phyloP scores from a whole-genome alignment of 306 rosid species.

The Quillaja saponaria region DNA sequence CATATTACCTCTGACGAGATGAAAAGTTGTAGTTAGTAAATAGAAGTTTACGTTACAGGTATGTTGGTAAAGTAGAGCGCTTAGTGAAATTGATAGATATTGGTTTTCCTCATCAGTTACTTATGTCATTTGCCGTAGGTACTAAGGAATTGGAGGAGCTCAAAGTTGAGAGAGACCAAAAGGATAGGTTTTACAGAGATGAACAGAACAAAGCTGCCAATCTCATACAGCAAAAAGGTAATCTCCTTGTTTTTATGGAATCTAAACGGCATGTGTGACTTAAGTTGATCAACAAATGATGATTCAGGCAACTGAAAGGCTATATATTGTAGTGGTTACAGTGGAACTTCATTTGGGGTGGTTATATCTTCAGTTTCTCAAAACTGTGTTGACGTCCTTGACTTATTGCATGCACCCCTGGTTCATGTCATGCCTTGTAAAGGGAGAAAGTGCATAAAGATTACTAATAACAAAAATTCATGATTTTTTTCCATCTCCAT shows the following conservation, averaged over 20 bases:
- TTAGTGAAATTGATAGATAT: too few relatives aligned
- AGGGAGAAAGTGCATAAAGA: constrained; percentile 14
- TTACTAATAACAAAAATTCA: neutral
- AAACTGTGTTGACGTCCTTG: neutral
- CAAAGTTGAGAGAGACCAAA: constrained; percentile 57
- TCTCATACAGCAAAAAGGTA: constrained; percentile 73
- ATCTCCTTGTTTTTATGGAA: constrained; percentile 8
- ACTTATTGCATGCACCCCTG: neutral
- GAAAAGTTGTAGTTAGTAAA: too few relatives aligned
- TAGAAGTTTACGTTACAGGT: too few relatives aligned
- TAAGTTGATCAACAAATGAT: constrained; percentile 3
- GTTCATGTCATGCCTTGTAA: constrained; percentile 1
- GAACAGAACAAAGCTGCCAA: constrained; percentile 53
- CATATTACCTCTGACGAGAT: too few relatives aligned
- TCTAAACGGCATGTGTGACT: constrained; percentile 20
- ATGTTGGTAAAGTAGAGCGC: too few relatives aligned
- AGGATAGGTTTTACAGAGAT: constrained; percentile 50
- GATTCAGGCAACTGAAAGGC: constrained; percentile 20
- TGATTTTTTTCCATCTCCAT: too few relatives aligned
- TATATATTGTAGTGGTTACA: constrained; percentile 24
- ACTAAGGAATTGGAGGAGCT: constrained; percentile 61
- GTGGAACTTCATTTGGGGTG: constrained; percentile 6
- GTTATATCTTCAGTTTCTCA: constrained; percentile 12
- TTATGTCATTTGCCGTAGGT: constrained; percentile 56
- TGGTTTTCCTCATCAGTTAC: too few relatives aligned